A percentile compares a stretch with the other conserved stretches of the same genome.
phyloP scores from a whole-genome alignment of 2,329 filamentous ascomycete species.

The Pestalotiopsis sp. region DNA sequence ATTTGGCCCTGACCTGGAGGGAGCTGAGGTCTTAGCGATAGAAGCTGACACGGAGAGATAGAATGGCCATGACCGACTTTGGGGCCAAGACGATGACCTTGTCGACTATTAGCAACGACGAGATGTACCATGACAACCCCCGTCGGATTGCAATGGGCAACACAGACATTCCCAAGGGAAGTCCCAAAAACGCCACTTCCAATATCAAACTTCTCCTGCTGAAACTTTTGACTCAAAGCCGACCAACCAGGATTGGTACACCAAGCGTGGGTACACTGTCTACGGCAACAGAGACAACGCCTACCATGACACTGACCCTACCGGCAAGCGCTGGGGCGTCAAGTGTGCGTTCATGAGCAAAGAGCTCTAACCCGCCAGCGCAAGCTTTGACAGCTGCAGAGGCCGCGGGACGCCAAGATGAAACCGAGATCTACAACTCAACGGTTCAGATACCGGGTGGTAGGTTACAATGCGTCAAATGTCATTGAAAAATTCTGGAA shows the following conservation, averaged over 20 bases:
- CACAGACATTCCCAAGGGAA: conserved; percentile 17
- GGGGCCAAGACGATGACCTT: conserved; percentile 23
- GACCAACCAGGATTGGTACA: conserved; percentile 26
- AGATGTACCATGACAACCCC: conserved; percentile 16
- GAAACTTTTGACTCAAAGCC: conserved; percentile 15
- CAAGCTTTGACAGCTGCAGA: not conserved
- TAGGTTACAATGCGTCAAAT: not conserved
- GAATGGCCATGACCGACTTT: conserved; percentile 23
- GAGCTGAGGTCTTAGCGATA: not conserved
- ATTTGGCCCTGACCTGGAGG: not conserved
- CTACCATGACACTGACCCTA: conserved; percentile 22
- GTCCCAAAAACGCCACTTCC: not conserved
- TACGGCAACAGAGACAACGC: conserved; percentile 17
- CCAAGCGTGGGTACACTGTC: conserved; percentile 21
- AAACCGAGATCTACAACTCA: not conserved
- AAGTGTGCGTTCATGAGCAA: conserved; percentile 18
- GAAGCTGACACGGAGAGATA: conserved; percentile 4
- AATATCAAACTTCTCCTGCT: not conserved
- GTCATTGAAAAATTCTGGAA: not conserved
- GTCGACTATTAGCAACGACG: conserved; percentile 23
- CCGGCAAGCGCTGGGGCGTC: conserved; percentile 20
- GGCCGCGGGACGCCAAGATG: not conserved
- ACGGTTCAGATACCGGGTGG: not conserved
- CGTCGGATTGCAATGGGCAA: conserved; percentile 19
- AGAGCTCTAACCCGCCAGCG: conserved; percentile 10